phyloP scores from a whole-genome alignment of 345 rosid genomes.

The Lepidium aucheri region DNA sequence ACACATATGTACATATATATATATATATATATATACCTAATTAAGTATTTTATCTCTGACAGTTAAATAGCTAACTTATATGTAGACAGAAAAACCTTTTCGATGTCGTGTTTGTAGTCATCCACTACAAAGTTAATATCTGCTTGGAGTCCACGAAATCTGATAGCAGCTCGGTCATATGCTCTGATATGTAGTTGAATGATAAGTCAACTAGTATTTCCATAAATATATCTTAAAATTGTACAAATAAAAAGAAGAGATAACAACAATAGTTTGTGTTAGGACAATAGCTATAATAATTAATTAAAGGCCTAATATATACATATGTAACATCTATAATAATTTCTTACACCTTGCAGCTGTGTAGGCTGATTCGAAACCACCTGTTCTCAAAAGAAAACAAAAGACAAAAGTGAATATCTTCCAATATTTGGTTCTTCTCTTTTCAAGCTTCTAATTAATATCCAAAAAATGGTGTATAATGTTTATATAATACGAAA shows the following conservation, averaged over 20 bases:
- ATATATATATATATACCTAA: no score
- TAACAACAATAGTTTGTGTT: no score
- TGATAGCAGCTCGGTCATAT: conserved; percentile 89
- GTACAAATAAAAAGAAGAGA: background rate
- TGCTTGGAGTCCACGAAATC: conserved; percentile 76
- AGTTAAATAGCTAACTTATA: background rate
- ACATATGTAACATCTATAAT: background rate
- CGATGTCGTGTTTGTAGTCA: conserved; percentile 68
- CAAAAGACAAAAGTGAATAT: background rate
- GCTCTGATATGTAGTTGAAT: conserved; percentile 40
- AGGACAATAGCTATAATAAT: no score
- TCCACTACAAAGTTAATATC: conserved; percentile 72
- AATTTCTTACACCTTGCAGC: conserved; percentile 63
- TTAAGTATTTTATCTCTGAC: background rate
- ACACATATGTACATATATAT: no score
- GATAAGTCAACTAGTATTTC: background rate
- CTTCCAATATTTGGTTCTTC: no score
- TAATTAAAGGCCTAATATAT: background rate
- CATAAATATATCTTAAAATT: background rate
- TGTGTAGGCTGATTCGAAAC: conserved; percentile 83
- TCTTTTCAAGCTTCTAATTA: background rate
- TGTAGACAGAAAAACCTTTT: conserved; percentile 33
- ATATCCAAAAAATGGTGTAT: background rate
- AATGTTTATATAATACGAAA: background rate
- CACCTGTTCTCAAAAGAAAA: conserved; percentile 36